phyloP scores from a whole-genome alignment of 768 basidiomycete genomes.

The Neoboletus magnificus region DNA sequence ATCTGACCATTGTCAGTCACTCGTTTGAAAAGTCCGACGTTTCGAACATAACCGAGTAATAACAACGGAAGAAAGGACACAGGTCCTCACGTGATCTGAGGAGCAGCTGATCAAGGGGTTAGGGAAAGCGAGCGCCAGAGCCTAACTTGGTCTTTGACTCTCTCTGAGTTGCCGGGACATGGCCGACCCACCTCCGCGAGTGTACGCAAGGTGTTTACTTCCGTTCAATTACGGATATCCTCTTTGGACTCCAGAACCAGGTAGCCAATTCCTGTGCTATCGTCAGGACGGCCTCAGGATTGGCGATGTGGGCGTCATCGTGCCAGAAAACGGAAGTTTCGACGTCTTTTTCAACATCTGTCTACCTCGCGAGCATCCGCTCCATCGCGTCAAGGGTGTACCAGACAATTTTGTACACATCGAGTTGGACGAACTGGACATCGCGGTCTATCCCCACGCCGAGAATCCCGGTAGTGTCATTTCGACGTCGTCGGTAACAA shows the following conservation, averaged over 20 bases:
- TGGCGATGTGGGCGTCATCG: constrained; percentile 36
- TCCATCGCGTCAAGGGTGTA: constrained; percentile 14
- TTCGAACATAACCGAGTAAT: no score
- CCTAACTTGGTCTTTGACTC: no score
- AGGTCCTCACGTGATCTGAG: no score
- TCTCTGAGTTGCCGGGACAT: background rate
- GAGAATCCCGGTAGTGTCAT: constrained; percentile 2
- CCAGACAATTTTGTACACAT: constrained; percentile 28
- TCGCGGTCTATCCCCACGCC: constrained; percentile 2
- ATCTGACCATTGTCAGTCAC: no score
- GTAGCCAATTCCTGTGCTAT: constrained; percentile 22
- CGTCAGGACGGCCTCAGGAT: constrained; percentile 28
- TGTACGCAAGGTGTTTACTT: constrained; percentile 11
- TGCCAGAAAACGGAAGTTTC: constrained; percentile 29
- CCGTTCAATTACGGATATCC: constrained; percentile 26
- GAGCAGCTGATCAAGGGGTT: no score
- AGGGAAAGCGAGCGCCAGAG: no score
- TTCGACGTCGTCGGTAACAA: no score
- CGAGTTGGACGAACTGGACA: constrained; percentile 1
- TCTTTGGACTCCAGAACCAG: constrained; percentile 30
- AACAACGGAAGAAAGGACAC: no score
- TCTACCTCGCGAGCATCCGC: constrained; percentile 29
- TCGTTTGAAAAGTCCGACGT: no score
- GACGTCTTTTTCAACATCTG: constrained; percentile 38
- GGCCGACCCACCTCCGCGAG: constrained; percentile 4